A percentile compares a stretch with the other conserved stretches of the same genome.
Evolutionary conservation across 164 flowering plant genomes (phyloP).

Genomic region (Aristolochia fimbriata): DNA sequence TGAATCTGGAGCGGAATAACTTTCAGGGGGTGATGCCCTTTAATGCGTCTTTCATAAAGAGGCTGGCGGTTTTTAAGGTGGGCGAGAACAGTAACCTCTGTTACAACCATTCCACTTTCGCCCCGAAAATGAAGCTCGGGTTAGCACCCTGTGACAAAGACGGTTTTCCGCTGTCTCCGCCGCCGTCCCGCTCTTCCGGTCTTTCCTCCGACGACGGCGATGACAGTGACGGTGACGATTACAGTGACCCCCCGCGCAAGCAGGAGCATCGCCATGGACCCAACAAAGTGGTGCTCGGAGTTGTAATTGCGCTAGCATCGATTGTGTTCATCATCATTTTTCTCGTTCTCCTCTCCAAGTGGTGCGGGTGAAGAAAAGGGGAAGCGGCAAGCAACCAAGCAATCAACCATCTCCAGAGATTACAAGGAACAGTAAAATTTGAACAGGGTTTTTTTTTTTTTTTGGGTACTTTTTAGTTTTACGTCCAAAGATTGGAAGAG

Average conservation of each 20-base stretch:
- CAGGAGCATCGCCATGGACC: slow-evolving; percentile 52
- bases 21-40: slow-evolving; percentile 86
- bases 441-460: slow-evolving; percentile 7
- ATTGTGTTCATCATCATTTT: slow-evolving; percentile 77
- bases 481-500: slow-evolving; percentile 1
- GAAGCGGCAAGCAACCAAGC: no score
- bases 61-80: slow-evolving; percentile 55
- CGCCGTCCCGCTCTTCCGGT: slow-evolving; percentile 28
- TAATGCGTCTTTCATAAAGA: slow-evolving; percentile 53
- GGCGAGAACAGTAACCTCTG: slow-evolving; percentile 67
- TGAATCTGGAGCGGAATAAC: slow-evolving; percentile 69
- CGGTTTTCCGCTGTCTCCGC: slow-evolving; percentile 71
- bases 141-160: slow-evolving; percentile 81
- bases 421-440: slow-evolving; percentile 2
- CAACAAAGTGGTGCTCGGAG: slow-evolving; percentile 82
- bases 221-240: slow-evolving; percentile 15
- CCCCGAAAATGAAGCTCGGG: slow-evolving; percentile 75
- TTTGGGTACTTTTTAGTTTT: not conserved
- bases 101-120: slow-evolving; percentile 53
- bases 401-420: slow-evolving; percentile 1
- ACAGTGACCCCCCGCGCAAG: slow-evolving; percentile 9
- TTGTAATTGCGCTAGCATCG: slow-evolving; percentile 81
- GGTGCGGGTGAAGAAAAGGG: slow-evolving; percentile 39
- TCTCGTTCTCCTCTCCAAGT: slow-evolving; percentile 57
- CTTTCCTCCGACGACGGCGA: slow-evolving; percentile 17